A percentile compares a stretch with the other conserved stretches of the same genome.
These are phyloP conservation scores for Talaromyces sp. DNA, from an alignment of 2,329 filamentous ascomycete genomes.

Conservation along the genomic window DNA sequence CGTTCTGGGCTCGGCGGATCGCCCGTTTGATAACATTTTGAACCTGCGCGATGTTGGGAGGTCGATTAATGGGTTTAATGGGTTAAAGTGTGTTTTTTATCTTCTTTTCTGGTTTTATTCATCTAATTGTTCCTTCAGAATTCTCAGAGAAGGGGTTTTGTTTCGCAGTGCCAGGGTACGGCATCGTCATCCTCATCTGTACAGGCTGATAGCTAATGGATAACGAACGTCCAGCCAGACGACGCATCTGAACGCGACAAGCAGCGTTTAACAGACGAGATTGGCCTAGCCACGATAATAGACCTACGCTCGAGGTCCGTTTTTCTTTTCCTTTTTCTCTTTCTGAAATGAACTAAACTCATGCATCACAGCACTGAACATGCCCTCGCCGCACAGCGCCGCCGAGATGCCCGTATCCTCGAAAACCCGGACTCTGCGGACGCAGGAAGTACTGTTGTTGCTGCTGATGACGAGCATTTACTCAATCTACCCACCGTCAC, in stretches of 20 bases:
- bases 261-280: conserved; percentile 51
- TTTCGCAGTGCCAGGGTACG: conserved; percentile 61
- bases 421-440: conserved; percentile 28
- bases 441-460: conserved; percentile 16
- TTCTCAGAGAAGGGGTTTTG: conserved; percentile 58
- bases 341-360: not conserved
- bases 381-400: conserved; percentile 61
- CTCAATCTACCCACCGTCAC: conserved; percentile 58
- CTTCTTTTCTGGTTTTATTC: not conserved
- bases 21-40: conserved; percentile 54
- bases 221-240: conserved; percentile 44
- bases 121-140: conserved; percentile 20
- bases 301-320: conserved; percentile 70
- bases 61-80: conserved; percentile 58
- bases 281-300: conserved; percentile 66
- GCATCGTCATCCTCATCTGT: not conserved
- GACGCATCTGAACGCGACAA: conserved; percentile 66
- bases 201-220: not conserved
- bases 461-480: conserved; percentile 50
- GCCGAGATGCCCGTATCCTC: conserved; percentile 35
- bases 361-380: conserved; percentile 60
- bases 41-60: conserved; percentile 75
- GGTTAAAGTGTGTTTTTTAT: conserved; percentile 39
- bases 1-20: conserved; percentile 29
- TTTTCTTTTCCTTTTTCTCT: not conserved